phyloP scores from a whole-genome alignment of 2,329 filamentous ascomycete genomes.

The Pseudogymnoascus sp. region DNA sequence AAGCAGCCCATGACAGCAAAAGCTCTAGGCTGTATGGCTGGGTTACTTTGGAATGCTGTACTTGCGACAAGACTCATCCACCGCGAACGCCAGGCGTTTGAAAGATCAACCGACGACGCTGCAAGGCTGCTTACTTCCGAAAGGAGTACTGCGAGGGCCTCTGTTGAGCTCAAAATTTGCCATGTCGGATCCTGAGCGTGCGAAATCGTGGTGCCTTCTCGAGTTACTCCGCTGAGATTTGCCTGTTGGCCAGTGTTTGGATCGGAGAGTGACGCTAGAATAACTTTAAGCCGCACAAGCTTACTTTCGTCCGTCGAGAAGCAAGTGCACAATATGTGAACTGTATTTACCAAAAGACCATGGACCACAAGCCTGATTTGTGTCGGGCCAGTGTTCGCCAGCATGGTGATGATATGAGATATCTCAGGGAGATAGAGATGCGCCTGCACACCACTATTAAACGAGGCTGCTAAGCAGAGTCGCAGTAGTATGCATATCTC shows the following conservation, averaged over 20 bases:
- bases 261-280: slow-evolving; percentile 51
- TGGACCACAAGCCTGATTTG: slow-evolving; percentile 52
- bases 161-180: slow-evolving; percentile 38
- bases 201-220: slow-evolving; percentile 45
- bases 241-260: slow-evolving; percentile 50
- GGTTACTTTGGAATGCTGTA: slow-evolving; percentile 65
- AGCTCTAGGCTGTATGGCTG: slow-evolving; percentile 58
- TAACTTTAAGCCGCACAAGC: slow-evolving; percentile 35
- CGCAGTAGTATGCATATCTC: slow-evolving; percentile 60
- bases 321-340: slow-evolving; percentile 59
- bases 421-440: slow-evolving; percentile 61
- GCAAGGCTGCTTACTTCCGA: slow-evolving; percentile 56
- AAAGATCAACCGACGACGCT: slow-evolving; percentile 54
- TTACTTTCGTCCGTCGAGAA: slow-evolving; percentile 53
- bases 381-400: slow-evolving; percentile 53
- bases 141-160: slow-evolving; percentile 51
- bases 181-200: slow-evolving; percentile 31
- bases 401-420: slow-evolving; percentile 63
- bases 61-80: slow-evolving; percentile 69
- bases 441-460: slow-evolving; percentile 57
- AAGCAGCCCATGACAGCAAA: slow-evolving; percentile 65
- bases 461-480: slow-evolving; percentile 58
- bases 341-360: slow-evolving; percentile 54
- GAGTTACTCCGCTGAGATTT: slow-evolving; percentile 31
- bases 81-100: slow-evolving; percentile 60